Percentiles rank a stretch among this genome's conserved stretches.
Evolutionary conservation across 371 early-diverging fungal species (phyloP).

Genomic region (Rhizopus delemar): DNA sequence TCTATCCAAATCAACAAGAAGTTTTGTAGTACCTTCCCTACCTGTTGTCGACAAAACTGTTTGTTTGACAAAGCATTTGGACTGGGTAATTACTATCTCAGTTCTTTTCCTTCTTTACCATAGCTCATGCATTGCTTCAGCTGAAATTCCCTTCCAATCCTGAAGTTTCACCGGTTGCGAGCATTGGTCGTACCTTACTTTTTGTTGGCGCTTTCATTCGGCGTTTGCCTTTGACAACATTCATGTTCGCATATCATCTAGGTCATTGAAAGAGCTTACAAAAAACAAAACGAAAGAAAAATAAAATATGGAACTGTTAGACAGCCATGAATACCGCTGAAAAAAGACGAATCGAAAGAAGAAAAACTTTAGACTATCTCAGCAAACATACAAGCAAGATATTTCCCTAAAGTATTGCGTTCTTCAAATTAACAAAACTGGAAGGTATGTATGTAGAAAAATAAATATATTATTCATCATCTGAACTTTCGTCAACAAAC

Average conservation of each 20-base stretch:
- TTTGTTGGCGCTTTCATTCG: no score
- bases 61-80: no score
- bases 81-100: no score
- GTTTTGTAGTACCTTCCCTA: no score
- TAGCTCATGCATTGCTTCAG: no score
- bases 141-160: no score
- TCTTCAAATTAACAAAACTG: slow-evolving; percentile 3
- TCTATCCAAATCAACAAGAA: no score
- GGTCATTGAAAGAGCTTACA: slow-evolving; percentile 4
- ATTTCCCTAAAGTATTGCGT: slow-evolving; percentile 5
- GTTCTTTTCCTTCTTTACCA: no score
- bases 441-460: background rate
- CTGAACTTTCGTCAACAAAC: slow-evolving; percentile 4
- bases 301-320: slow-evolving; percentile 5
- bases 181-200: no score
- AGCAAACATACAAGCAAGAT: slow-evolving; percentile 5
- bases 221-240: background rate
- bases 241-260: no score
- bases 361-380: slow-evolving; percentile 4
- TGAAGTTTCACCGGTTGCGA: no score
- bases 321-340: slow-evolving; percentile 5
- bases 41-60: no score
- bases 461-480: slow-evolving; percentile 1
- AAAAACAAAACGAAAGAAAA: slow-evolving; percentile 4
- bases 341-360: slow-evolving; percentile 4